These are phyloP conservation scores for Clavispora santaluciae DNA, from an alignment of 805 yeast species.

Conservation along the genomic window DNA sequence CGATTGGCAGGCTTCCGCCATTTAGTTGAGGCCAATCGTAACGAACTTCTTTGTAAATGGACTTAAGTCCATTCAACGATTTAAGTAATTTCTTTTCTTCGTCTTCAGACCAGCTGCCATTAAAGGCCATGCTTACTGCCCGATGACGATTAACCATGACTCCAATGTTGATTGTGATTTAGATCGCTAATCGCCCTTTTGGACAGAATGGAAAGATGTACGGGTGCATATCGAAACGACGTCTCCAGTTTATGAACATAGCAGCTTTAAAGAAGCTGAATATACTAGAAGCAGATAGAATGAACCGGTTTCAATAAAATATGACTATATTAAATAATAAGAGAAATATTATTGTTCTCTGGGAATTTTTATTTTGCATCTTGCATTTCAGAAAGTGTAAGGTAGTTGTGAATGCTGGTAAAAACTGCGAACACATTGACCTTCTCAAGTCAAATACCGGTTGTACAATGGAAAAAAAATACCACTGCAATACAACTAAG, in stretches of 20 bases:
- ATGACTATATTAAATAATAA: no score
- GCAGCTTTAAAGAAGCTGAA: no score
- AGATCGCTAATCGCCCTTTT: not conserved
- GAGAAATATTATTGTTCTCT: no score
- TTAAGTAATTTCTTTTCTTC: slow-evolving; percentile 13
- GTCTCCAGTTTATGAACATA: no score
- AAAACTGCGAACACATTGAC: not conserved
- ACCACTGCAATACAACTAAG: no score
- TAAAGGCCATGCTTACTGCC: slow-evolving; percentile 21
- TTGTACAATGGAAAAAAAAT: no score
- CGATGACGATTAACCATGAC: slow-evolving; percentile 20
- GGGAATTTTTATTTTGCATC: not conserved
- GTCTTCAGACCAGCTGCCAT: slow-evolving; percentile 15
- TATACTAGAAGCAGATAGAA: no score
- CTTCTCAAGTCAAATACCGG: no score
- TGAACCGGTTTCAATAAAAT: no score
- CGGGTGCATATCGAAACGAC: not conserved
- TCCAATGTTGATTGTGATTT: not conserved
- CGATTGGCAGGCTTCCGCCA: slow-evolving; percentile 69
- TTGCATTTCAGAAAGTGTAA: not conserved
- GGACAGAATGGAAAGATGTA: slow-evolving; percentile 7
- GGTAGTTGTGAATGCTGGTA: slow-evolving; percentile 6
- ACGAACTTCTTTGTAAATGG: slow-evolving; percentile 30
- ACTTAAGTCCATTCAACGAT: slow-evolving; percentile 29
- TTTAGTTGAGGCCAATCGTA: slow-evolving; percentile 43